A percentile compares a stretch with the other conserved stretches of the same genome.
phyloP scores from a whole-genome alignment of 2,329 filamentous ascomycete species.

The Pseudogymnoascus sp. region DNA sequence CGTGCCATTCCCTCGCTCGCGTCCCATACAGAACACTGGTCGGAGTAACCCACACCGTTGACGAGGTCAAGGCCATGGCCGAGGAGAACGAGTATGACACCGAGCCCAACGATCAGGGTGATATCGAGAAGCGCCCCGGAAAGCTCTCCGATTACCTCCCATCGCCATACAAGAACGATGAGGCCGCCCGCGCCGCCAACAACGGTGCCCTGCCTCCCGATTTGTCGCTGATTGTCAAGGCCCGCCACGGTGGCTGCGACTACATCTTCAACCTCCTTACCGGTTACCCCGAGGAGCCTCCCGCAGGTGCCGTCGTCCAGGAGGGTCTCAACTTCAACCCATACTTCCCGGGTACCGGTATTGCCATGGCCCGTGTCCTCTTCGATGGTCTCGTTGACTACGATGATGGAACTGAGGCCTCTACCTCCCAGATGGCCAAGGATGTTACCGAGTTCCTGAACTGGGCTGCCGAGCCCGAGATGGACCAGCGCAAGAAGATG shows the following conservation, averaged over 20 bases:
- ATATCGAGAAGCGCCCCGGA: conserved; percentile 96
- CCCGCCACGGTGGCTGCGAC: conserved; percentile 91
- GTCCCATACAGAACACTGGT: conserved; percentile 90
- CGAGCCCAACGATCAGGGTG: conserved; percentile 95
- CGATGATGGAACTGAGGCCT: conserved; percentile 89
- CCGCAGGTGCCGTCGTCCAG: conserved; percentile 76
- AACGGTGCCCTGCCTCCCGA: conserved; percentile 96
- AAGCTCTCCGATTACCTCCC: conserved; percentile 98
- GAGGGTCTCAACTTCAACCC: conserved; percentile 99
- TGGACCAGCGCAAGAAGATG: conserved; percentile 99
- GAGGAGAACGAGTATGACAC: conserved; percentile 98
- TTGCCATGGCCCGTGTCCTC: conserved; percentile 96
- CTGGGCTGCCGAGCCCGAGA: conserved; percentile 98
- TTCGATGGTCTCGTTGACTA: conserved; percentile 98
- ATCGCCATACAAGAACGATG: conserved; percentile 95
- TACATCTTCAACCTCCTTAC: conserved; percentile 98
- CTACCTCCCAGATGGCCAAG: conserved; percentile 99
- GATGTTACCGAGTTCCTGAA: conserved; percentile 98
- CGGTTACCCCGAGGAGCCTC: conserved; percentile 93
- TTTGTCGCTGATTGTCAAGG: conserved; percentile 97
- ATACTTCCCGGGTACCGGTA: conserved; percentile 98
- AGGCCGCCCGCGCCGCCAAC: conserved; percentile 95
- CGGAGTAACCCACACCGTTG: conserved; percentile 85
- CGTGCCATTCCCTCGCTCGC: conserved; percentile 93
- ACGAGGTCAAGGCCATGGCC: conserved; percentile 94